These are phyloP conservation scores for Begonia masoniana DNA, from an alignment of 306 rosid species.

Conservation along the genomic window DNA sequence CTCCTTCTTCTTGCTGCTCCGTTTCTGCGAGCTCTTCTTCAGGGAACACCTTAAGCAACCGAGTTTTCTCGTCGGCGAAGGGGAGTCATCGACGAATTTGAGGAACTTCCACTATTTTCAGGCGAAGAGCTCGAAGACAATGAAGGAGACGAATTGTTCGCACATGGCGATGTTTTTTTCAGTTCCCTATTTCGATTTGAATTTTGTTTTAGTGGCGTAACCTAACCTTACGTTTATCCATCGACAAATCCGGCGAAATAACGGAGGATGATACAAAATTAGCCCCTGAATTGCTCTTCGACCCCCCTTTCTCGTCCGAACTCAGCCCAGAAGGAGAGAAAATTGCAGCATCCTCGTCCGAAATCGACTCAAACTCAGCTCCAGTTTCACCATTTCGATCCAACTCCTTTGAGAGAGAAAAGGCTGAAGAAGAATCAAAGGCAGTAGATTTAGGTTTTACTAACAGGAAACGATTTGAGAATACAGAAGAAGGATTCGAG, in stretches of 20 bases:
- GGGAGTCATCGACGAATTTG: slow-evolving; percentile 22
- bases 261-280: slow-evolving; percentile 8
- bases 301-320: slow-evolving; percentile 14
- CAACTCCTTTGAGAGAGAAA: too few relatives aligned
- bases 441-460: too few relatives aligned
- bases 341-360: slow-evolving; percentile 7
- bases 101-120: slow-evolving; percentile 8
- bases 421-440: too few relatives aligned
- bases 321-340: slow-evolving; percentile 18
- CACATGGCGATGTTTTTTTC: slow-evolving; percentile 12
- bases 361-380: neutral
- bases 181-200: slow-evolving; percentile 3
- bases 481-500: slow-evolving; percentile 74
- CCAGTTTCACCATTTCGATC: slow-evolving; percentile 1
- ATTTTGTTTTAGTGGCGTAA: slow-evolving; percentile 6
- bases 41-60: slow-evolving; percentile 86
- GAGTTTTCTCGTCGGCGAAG: slow-evolving; percentile 47
- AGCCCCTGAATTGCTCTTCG: slow-evolving; percentile 6
- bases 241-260: slow-evolving; percentile 8
- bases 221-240: neutral
- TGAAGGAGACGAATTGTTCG: slow-evolving; percentile 26
- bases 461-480: slow-evolving; percentile 61
- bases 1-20: slow-evolving; percentile 28
- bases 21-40: slow-evolving; percentile 29
- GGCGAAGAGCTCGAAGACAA: slow-evolving; percentile 7